Evolutionary conservation across 805 yeast species (phyloP).

Genomic region (Komagataella pseudopastoris): DNA sequence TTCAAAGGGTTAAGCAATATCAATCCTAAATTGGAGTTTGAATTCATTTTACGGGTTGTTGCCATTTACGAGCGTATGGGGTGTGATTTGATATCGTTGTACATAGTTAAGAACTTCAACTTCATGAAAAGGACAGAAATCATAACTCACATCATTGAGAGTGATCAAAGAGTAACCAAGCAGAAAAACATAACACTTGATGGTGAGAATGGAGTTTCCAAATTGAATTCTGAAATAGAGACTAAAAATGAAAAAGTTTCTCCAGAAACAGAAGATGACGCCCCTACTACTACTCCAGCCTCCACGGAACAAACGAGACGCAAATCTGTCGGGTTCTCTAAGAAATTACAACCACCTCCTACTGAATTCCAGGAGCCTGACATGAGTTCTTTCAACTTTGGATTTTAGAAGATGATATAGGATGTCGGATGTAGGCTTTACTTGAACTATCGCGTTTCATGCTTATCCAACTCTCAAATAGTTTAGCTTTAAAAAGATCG

Average conservation of each 20-base stretch:
- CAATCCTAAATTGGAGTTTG: slow-evolving; percentile 35
- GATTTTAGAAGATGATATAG: slow-evolving; percentile 6
- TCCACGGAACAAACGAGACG: slow-evolving; percentile 1
- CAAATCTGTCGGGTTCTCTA: slow-evolving; percentile 2
- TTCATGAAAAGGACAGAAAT: slow-evolving; percentile 19
- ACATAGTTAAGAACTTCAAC: slow-evolving; percentile 54
- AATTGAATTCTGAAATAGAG: neutral
- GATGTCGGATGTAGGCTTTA: neutral
- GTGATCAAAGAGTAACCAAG: neutral
- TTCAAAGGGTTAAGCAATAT: slow-evolving; percentile 34
- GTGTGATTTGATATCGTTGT: slow-evolving; percentile 64
- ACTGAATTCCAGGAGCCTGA: slow-evolving; percentile 57
- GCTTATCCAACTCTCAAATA: neutral
- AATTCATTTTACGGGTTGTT: slow-evolving; percentile 48
- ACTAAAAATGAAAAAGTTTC: neutral
- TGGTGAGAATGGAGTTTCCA: neutral
- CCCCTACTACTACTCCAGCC: slow-evolving; percentile 1
- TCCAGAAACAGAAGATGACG: neutral
- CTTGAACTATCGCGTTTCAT: neutral
- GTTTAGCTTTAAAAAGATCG: neutral
- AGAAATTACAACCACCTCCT: slow-evolving; percentile 29
- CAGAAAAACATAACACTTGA: neutral
- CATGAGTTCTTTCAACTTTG: slow-evolving; percentile 60
- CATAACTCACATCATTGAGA: neutral
- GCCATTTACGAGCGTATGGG: slow-evolving; percentile 79